A percentile compares a stretch with the other conserved stretches of the same genome.
Conservation (phyloP, 164 flowering plant species). For the Stephania cephalantha region DNA sequence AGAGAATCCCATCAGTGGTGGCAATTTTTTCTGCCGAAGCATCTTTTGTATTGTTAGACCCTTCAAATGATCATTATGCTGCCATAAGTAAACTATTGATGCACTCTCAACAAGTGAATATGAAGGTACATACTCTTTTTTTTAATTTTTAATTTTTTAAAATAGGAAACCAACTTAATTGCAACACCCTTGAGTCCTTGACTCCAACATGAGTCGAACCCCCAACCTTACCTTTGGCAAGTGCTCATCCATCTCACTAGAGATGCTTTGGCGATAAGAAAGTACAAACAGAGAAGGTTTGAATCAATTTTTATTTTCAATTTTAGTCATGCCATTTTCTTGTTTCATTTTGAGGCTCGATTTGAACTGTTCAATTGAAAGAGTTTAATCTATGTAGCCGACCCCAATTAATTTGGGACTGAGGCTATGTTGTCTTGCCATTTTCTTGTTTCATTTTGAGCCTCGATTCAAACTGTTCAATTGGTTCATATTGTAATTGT, state of each 20-base stretch:
- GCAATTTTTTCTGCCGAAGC: constrained; percentile 84
- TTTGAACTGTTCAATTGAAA: too few relatives aligned
- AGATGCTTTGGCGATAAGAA: too few relatives aligned
- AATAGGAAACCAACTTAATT: too few relatives aligned
- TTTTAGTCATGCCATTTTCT: background rate
- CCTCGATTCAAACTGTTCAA: background rate
- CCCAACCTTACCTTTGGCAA: too few relatives aligned
- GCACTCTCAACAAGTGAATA: constrained; percentile 45
- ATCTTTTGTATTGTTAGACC: constrained; percentile 69
- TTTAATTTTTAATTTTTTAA: too few relatives aligned
- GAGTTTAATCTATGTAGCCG: too few relatives aligned
- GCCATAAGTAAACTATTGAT: constrained; percentile 45
- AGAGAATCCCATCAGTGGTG: constrained; percentile 62
- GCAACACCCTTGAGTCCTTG: too few relatives aligned
- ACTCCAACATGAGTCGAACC: too few relatives aligned
- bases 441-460: too few relatives aligned
- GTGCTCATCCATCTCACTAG: too few relatives aligned
- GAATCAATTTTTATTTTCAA: background rate
- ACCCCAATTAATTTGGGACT: too few relatives aligned
- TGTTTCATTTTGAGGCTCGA: background rate
- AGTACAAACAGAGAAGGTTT: background rate
- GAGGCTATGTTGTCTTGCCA: too few relatives aligned
- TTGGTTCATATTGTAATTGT: background rate
- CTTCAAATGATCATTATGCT: constrained; percentile 52
- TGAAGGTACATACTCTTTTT: constrained; percentile 41